Evolutionary conservation across 2,329 filamentous ascomycete species (phyloP).

Genomic region (Ustulina deusta): DNA sequence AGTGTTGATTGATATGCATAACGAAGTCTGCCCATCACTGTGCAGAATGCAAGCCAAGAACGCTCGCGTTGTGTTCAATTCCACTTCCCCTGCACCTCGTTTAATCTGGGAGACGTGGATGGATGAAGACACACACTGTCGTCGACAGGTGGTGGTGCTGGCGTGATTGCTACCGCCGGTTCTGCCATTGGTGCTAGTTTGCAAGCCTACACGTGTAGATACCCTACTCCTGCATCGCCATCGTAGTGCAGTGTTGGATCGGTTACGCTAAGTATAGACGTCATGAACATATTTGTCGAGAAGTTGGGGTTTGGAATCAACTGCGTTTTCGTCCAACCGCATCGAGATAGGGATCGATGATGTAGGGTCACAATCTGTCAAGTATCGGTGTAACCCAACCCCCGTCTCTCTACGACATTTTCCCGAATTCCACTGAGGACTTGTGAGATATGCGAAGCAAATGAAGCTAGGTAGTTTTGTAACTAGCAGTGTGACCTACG

Average conservation of each 20-base stretch:
- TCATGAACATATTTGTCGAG: slow-evolving; percentile 3
- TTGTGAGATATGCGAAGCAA: slow-evolving; percentile 1
- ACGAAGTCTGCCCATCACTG: slow-evolving; percentile 36
- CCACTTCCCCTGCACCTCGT: slow-evolving; percentile 27
- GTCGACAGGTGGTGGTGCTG: slow-evolving; percentile 15
- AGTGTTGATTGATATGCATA: slow-evolving; percentile 44
- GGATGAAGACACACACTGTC: slow-evolving; percentile 11
- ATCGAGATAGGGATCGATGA: slow-evolving; percentile 5
- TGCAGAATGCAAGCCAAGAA: slow-evolving; percentile 37
- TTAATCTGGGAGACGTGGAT: slow-evolving; percentile 18
- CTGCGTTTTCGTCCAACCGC: slow-evolving; percentile 17
- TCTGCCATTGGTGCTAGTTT: slow-evolving; percentile 7
- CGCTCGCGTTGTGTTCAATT: slow-evolving; percentile 20
- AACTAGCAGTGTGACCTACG: slow-evolving; percentile 15
- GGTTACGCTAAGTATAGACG: slow-evolving; percentile 24
- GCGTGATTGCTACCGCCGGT: slow-evolving; percentile 28
- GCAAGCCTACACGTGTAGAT: slow-evolving; percentile 12
- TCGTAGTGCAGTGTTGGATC: slow-evolving; percentile 22
- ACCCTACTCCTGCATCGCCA: slow-evolving; percentile 19
- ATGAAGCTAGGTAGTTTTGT: slow-evolving; percentile 14
- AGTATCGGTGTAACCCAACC: slow-evolving; percentile 16
- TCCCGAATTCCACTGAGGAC: not conserved
- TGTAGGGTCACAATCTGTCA: not conserved
- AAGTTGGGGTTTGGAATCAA: slow-evolving; percentile 21
- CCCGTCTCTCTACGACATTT: not conserved